Conservation (phyloP, 805 yeast species). For the Metschnikowia corniflorae region DNA sequence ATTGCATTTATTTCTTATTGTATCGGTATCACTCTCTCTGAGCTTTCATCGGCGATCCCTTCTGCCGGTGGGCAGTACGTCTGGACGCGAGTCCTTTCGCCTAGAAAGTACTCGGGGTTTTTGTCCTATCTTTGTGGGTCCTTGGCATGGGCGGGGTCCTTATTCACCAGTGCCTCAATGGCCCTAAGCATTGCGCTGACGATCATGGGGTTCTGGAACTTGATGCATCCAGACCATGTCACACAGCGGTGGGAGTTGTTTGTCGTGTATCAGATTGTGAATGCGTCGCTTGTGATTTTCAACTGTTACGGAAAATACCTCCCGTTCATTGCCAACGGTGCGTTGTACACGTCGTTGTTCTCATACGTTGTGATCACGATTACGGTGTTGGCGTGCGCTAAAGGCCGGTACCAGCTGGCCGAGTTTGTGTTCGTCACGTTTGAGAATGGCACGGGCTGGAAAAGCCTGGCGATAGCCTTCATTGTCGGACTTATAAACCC, state of each 20-base stretch:
- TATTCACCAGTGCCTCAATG: slow-evolving; percentile 40
- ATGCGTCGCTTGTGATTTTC: slow-evolving; percentile 29
- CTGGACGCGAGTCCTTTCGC: slow-evolving; percentile 40
- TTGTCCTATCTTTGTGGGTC: slow-evolving; percentile 40
- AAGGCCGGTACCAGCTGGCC: slow-evolving; percentile 33
- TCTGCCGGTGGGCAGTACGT: slow-evolving; percentile 44
- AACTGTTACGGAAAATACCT: slow-evolving; percentile 36
- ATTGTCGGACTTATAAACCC: slow-evolving; percentile 23
- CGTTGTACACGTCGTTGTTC: slow-evolving; percentile 33
- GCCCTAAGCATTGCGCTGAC: slow-evolving; percentile 33
- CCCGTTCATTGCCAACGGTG: slow-evolving; percentile 33
- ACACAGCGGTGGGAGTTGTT: slow-evolving; percentile 36
- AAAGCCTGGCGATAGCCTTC: slow-evolving; percentile 18
- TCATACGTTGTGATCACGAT: slow-evolving; percentile 35
- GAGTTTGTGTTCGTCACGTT: slow-evolving; percentile 25
- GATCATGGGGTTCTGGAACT: slow-evolving; percentile 36
- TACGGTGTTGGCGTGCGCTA: slow-evolving; percentile 37
- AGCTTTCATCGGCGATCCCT: slow-evolving; percentile 38
- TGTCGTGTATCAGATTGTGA: slow-evolving; percentile 35
- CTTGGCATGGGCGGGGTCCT: slow-evolving; percentile 41
- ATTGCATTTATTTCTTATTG: slow-evolving; percentile 34
- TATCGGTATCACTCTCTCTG: slow-evolving; percentile 38
- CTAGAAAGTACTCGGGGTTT: slow-evolving; percentile 34
- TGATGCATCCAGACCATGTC: slow-evolving; percentile 33
- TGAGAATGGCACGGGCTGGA: slow-evolving; percentile 26